A percentile compares a stretch with the other conserved stretches of the same genome.
These are phyloP conservation scores for Eucalyptus coolabah DNA, from an alignment of 345 rosid species.

Conservation along the genomic window DNA sequence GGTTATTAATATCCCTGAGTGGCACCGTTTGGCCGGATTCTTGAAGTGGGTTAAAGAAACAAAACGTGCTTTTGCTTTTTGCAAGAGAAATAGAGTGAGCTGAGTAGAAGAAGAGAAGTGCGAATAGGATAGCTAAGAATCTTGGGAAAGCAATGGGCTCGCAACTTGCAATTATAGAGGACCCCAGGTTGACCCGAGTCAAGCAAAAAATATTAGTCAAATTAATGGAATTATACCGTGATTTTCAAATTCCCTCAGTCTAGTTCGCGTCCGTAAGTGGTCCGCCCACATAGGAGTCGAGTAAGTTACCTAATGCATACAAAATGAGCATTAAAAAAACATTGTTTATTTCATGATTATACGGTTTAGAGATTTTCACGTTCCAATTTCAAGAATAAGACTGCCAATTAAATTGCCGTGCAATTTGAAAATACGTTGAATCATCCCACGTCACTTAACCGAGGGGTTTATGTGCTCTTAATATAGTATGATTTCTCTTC, in stretches of 20 bases:
- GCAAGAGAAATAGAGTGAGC: not conserved
- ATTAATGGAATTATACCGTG: not conserved
- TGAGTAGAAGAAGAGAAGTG: not conserved
- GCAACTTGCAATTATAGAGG: not conserved
- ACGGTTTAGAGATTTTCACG: not conserved
- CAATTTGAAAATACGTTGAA: not conserved
- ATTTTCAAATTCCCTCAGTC: not conserved
- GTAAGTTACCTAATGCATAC: not conserved
- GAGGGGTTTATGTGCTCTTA: not conserved
- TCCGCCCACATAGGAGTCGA: not conserved
- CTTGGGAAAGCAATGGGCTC: not conserved
- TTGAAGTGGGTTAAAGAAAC: not conserved
- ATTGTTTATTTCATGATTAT: too few relatives aligned
- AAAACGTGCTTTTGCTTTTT: not conserved
- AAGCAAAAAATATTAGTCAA: not conserved
- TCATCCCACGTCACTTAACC: too few relatives aligned
- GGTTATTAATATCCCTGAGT: not conserved
- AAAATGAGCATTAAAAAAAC: not conserved
- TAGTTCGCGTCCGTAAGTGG: not conserved
- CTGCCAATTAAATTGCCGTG: too few relatives aligned
- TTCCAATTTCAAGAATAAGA: too few relatives aligned
- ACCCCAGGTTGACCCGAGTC: not conserved
- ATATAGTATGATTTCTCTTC: not conserved
- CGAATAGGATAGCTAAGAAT: not conserved
- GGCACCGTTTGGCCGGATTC: not conserved